Evolutionary conservation across 495 filamentous ascomycete genomes (phyloP).

Genomic region (Astrothelium macrocarpum): DNA sequence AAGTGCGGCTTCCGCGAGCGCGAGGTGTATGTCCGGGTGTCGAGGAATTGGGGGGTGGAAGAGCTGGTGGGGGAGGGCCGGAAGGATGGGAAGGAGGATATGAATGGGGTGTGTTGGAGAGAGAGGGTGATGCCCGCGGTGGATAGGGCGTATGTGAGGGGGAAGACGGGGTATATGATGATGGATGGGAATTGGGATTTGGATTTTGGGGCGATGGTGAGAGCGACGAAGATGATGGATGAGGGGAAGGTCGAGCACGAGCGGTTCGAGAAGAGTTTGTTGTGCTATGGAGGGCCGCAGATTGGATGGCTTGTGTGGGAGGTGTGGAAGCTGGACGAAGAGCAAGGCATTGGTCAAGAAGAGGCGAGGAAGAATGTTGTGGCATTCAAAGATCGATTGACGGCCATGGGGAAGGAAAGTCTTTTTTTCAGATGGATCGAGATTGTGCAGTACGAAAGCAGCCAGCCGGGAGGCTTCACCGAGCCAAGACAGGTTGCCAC

Average conservation of each 20-base stretch:
- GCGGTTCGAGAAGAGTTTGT: slow-evolving; percentile 56
- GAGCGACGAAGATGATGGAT: slow-evolving; percentile 54
- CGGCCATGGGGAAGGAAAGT: slow-evolving; percentile 65
- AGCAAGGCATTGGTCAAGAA: slow-evolving; percentile 24
- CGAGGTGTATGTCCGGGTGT: slow-evolving; percentile 67
- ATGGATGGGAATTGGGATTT: slow-evolving; percentile 73
- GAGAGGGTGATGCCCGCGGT: slow-evolving; percentile 51
- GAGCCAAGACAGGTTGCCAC: slow-evolving; percentile 43
- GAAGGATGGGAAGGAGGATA: slow-evolving; percentile 22
- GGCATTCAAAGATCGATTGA: slow-evolving; percentile 60
- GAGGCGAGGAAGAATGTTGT: slow-evolving; percentile 44
- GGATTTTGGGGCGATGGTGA: slow-evolving; percentile 66
- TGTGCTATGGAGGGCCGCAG: slow-evolving; percentile 33
- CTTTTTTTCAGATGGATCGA: slow-evolving; percentile 83
- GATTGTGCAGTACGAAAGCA: slow-evolving; percentile 71
- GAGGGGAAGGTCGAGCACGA: slow-evolving; percentile 45
- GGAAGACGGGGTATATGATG: slow-evolving; percentile 70
- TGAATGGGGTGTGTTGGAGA: slow-evolving; percentile 36
- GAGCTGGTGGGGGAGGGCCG: slow-evolving; percentile 37
- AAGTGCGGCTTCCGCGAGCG: slow-evolving; percentile 56
- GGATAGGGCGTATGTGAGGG: slow-evolving; percentile 46
- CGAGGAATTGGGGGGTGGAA: slow-evolving; percentile 45
- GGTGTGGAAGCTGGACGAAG: slow-evolving; percentile 35
- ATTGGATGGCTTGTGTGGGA: slow-evolving; percentile 58
- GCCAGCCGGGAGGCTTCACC: slow-evolving; percentile 61